Evolutionary conservation across 139 green algal species (phyloP), one percentile per base, ranked within the genome.

Genomic region (Astrephomene gubernaculifera): DNA sequence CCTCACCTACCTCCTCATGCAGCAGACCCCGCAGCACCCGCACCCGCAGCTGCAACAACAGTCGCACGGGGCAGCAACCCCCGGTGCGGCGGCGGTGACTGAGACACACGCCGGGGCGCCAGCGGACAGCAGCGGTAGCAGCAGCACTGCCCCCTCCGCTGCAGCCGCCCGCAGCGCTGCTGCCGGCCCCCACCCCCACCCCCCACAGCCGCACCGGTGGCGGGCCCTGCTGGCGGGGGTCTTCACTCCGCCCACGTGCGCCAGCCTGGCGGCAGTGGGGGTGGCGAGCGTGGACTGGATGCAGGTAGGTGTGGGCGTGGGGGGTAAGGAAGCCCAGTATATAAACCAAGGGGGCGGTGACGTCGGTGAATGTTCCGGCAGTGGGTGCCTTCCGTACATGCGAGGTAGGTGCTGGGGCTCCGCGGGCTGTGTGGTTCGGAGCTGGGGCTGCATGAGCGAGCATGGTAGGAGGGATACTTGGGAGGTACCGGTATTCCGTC

Each of bases 171-270:
- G 64, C 54, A 71, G 25, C 43, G 49, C 38, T 8, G 14, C 25
- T n/a, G 14, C 39, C 64, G 12, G 22, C 39, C 45, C 27, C 25
- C 45, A 22, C 53, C 68, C 29, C 21, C 38, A n/a, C 31, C 35
- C 52, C 27, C 44, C 57, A 22, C 82, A 69, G 3, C 44, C 36
- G 35, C 71, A n/a, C 2, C 45, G 71, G 53, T 82, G 52, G 63
- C 39, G 43, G 49, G 41, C 45, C 19, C 22, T 88, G 39, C 31
- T 14, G 17, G 61, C 67, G 24, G 85, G 75, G 1, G 64, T 89
- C 7, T 71, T 90, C 19, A 80, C 85, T 1, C 86, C 89, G 6
- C 89, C 89, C 33, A 86, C 72, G 4, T 14, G 89, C 10, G 71
- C 76, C 24, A 87, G 79, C 36, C 27, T 90, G 67, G 35, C 71